phyloP scores from a whole-genome alignment of 305 asterid genomes.

The Withania somnifera region DNA sequence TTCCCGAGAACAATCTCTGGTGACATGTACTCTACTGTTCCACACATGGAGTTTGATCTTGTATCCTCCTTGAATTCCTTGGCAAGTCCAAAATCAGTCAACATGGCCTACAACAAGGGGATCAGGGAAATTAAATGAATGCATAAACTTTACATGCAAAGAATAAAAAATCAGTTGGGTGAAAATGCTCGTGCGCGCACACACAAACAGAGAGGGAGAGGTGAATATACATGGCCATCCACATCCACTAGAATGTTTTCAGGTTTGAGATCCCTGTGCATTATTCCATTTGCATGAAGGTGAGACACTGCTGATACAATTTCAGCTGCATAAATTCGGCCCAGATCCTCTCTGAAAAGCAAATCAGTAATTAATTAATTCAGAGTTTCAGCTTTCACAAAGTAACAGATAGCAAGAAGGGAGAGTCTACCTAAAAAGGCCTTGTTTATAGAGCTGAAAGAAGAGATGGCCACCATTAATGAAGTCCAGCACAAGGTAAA shows the following conservation, averaged over 20 bases:
- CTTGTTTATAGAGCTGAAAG: constrained; percentile 36
- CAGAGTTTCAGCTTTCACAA: neutral
- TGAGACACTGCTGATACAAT: constrained; percentile 38
- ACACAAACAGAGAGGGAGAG: neutral
- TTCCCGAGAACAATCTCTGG: constrained; percentile 50
- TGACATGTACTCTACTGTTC: constrained; percentile 48
- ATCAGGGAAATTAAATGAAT: neutral
- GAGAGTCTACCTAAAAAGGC: constrained; percentile 29
- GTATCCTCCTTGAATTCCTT: constrained; percentile 33
- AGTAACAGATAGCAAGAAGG: neutral
- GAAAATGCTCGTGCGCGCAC: neutral
- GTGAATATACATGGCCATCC: constrained; percentile 41
- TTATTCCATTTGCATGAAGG: constrained; percentile 37
- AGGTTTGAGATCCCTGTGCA: constrained; percentile 47
- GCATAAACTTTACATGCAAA: neutral
- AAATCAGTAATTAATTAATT: neutral
- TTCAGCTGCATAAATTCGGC: constrained; percentile 34
- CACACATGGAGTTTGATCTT: constrained; percentile 52
- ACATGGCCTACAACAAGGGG: constrained; percentile 10
- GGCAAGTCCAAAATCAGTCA: constrained; percentile 49
- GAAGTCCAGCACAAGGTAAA: constrained; percentile 38
- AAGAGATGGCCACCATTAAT: constrained; percentile 38
- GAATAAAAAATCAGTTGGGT: neutral
- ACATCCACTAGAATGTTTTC: constrained; percentile 35
- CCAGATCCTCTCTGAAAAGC: constrained; percentile 33